phyloP scores from a whole-genome alignment of 148 eudicot species.

The Dianthus caryophyllus region DNA sequence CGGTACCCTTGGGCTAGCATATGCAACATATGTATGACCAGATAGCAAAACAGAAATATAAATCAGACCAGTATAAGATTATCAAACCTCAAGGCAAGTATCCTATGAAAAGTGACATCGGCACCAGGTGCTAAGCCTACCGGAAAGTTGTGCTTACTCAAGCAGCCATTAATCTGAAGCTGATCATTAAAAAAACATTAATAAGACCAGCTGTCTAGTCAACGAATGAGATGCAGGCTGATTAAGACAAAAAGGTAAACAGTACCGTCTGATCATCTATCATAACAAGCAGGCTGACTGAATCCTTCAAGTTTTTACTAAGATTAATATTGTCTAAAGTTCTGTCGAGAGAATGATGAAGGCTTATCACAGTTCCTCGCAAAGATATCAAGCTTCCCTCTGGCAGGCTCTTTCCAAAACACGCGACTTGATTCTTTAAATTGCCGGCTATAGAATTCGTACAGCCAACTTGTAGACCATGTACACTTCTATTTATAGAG shows the following conservation, averaged over 20 bases:
- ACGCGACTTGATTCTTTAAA: constrained; percentile 26
- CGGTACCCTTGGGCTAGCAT: not conserved
- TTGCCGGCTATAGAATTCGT: constrained; percentile 16
- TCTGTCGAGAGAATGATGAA: constrained; percentile 35
- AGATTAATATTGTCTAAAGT: constrained; percentile 24
- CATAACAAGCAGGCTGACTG: constrained; percentile 56
- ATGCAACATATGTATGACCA: not conserved
- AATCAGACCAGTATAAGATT: not conserved
- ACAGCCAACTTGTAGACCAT: constrained; percentile 19
- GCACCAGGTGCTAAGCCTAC: constrained; percentile 76
- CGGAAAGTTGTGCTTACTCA: constrained; percentile 47
- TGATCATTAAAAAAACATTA: constrained; percentile 25
- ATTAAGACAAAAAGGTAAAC: constrained; percentile 13
- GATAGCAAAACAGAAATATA: not conserved
- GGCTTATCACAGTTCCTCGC: constrained; percentile 53
- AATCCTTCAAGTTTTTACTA: constrained; percentile 24
- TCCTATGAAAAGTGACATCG: constrained; percentile 58
- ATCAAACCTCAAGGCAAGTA: constrained; percentile 59
- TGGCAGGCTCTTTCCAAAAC: constrained; percentile 36
- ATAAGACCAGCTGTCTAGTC: constrained; percentile 17
- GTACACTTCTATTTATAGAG: constrained; percentile 21
- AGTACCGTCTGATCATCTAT: constrained; percentile 50
- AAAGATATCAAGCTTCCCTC: constrained; percentile 64
- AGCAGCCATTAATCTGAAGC: constrained; percentile 53
- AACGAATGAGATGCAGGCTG: constrained; percentile 13